Evolutionary conservation across 2,329 filamentous ascomycete genomes (phyloP).

Genomic region (Penicillium sp.): DNA sequence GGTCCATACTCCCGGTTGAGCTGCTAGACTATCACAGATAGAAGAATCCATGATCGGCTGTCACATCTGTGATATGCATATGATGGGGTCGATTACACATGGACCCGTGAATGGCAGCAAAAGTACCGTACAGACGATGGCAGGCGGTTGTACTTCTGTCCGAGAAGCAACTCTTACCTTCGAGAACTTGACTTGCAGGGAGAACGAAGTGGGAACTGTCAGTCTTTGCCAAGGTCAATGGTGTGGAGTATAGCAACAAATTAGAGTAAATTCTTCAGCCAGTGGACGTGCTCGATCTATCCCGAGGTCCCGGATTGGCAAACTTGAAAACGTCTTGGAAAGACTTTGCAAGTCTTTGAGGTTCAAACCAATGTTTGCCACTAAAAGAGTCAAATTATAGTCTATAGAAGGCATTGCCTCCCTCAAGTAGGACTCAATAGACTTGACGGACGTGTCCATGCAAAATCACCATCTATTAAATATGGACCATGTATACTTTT

Average conservation of each 20-base stretch:
- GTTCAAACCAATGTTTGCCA: too few relatives aligned
- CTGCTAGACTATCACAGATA: slow-evolving; percentile 6
- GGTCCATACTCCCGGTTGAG: slow-evolving; percentile 1
- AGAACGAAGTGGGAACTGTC: neutral
- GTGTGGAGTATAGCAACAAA: neutral
- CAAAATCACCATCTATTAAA: too few relatives aligned
- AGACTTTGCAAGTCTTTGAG: too few relatives aligned
- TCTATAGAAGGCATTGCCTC: too few relatives aligned
- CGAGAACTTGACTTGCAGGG: neutral
- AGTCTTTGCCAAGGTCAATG: neutral
- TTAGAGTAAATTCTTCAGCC: neutral
- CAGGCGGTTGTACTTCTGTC: slow-evolving; percentile 16
- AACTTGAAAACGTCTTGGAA: neutral
- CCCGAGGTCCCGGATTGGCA: neutral
- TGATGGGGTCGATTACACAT: slow-evolving; percentile 7
- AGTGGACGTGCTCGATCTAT: neutral
- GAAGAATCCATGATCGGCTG: slow-evolving; percentile 9
- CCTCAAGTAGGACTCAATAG: too few relatives aligned
- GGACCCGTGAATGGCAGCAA: slow-evolving; percentile 4
- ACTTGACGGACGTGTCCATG: too few relatives aligned
- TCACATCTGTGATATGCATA: slow-evolving; percentile 15
- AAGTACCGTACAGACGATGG: slow-evolving; percentile 11
- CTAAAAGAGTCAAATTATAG: too few relatives aligned
- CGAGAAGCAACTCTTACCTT: neutral
- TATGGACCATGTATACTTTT: too few relatives aligned